Conservation (phyloP, 140 eudicot genomes). For the Erigeron philadelphicus region DNA sequence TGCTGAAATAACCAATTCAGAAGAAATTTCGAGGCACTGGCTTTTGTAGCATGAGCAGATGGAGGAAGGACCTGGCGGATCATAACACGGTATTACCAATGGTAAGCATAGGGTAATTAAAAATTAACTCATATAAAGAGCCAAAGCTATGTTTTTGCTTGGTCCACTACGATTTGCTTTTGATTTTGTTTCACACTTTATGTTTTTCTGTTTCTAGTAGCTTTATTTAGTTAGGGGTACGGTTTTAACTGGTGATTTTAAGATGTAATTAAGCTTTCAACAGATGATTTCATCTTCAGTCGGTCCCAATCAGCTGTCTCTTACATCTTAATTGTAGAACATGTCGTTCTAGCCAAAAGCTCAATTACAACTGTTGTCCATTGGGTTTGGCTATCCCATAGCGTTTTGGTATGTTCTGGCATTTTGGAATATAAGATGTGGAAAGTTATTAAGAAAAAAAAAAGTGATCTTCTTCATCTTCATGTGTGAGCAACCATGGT, state of each 20-base stretch:
- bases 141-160: background rate
- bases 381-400: background rate
- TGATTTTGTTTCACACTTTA: background rate
- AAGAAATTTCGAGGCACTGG: conserved; percentile 72
- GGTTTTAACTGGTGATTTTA: background rate
- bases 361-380: conserved; percentile 10
- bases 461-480: conserved; percentile 13
- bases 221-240: conserved; percentile 12
- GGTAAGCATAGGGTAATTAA: conserved; percentile 14
- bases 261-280: conserved; percentile 5
- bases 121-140: conserved; percentile 2
- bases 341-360: conserved; percentile 9
- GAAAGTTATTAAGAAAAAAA: background rate
- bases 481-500: conserved; percentile 22
- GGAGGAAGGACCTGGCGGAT: conserved; percentile 67
- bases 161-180: background rate
- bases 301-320: conserved; percentile 11
- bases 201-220: background rate
- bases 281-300: background rate
- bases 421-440: conserved; percentile 3
- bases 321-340: background rate
- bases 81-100: conserved; percentile 17
- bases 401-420: background rate
- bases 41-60: conserved; percentile 77
- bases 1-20: conserved; percentile 72